Conservation (phyloP, 345 rosid species). For the Carallia brachiata region DNA sequence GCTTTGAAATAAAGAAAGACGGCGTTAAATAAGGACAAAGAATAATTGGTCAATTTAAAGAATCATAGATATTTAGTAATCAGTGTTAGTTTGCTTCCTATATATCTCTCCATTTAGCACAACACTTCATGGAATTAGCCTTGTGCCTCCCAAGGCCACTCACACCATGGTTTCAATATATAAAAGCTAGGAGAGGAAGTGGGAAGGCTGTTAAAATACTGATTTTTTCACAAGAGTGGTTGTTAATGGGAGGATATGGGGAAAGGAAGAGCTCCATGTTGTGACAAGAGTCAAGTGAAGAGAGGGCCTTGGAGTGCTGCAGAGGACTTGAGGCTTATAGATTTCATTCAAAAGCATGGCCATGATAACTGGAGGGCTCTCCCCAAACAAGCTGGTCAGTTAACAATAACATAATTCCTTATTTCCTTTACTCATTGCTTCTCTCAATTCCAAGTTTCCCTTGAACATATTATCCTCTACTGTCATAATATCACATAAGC, state of each 20-base stretch:
- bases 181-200: too few species aligned
- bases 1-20: neutral
- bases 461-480: too few species aligned
- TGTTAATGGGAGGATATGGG: slow-evolving; percentile 38
- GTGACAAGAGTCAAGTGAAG: slow-evolving; percentile 78
- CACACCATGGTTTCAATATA: neutral
- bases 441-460: too few species aligned
- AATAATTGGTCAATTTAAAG: neutral
- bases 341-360: slow-evolving; percentile 77
- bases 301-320: slow-evolving; percentile 93
- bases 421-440: too few species aligned
- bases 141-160: neutral
- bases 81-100: slow-evolving; percentile 8
- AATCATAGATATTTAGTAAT: slow-evolving; percentile 8
- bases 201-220: too few species aligned
- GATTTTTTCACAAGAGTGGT: too few species aligned
- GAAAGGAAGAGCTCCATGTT: slow-evolving; percentile 84
- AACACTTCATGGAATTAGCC: slow-evolving; percentile 18
- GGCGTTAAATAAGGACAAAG: neutral
- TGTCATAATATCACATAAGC: too few species aligned
- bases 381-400: slow-evolving; percentile 79
- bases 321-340: slow-evolving; percentile 72
- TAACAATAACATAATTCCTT: too few species aligned
- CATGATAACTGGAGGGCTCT: slow-evolving; percentile 92
- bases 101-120: slow-evolving; percentile 15